Percentiles rank a stretch among this genome's conserved stretches.
Evolutionary conservation across 2,329 filamentous ascomycete species (phyloP).

Genomic region (Hymenoscyphus infarciens): DNA sequence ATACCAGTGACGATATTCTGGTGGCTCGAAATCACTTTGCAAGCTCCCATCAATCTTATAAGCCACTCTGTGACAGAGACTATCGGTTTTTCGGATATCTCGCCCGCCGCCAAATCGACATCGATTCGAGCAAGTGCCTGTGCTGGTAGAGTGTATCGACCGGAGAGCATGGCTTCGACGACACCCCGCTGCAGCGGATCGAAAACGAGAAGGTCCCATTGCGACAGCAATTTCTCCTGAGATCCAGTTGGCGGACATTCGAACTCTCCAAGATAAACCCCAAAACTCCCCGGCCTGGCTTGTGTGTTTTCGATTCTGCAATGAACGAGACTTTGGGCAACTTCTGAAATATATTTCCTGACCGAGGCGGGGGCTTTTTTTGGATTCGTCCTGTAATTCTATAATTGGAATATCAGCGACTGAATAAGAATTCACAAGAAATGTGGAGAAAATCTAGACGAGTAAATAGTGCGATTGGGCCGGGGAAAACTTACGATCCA

Average conservation of each 20-base stretch:
- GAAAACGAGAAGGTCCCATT: conserved; percentile 44
- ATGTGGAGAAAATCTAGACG: too few species aligned
- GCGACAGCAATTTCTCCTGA: conserved; percentile 37
- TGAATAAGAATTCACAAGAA: background rate
- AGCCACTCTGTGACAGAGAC: conserved; percentile 21
- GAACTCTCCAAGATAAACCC: conserved; percentile 43
- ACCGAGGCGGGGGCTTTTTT: conserved; percentile 13
- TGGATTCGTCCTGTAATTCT: conserved; percentile 19
- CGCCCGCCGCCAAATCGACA: conserved; percentile 15
- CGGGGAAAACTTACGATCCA: conserved; percentile 13
- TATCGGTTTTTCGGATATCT: conserved; percentile 11
- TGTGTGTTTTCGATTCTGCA: conserved; percentile 18
- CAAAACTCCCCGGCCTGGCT: conserved; percentile 30
- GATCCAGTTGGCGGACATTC: conserved; percentile 32
- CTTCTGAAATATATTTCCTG: conserved; percentile 20
- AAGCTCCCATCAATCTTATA: conserved; percentile 13
- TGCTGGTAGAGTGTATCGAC: conserved; percentile 17
- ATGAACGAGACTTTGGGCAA: conserved; percentile 15
- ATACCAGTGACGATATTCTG: conserved; percentile 23
- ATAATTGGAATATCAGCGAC: background rate
- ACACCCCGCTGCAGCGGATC: conserved; percentile 41
- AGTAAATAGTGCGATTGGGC: background rate
- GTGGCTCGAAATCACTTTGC: conserved; percentile 19
- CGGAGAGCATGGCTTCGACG: conserved; percentile 33
- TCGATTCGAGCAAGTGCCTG: conserved; percentile 28